Conservation (phyloP, 2,329 filamentous ascomycete species). For the Ascochyta koolunga region DNA sequence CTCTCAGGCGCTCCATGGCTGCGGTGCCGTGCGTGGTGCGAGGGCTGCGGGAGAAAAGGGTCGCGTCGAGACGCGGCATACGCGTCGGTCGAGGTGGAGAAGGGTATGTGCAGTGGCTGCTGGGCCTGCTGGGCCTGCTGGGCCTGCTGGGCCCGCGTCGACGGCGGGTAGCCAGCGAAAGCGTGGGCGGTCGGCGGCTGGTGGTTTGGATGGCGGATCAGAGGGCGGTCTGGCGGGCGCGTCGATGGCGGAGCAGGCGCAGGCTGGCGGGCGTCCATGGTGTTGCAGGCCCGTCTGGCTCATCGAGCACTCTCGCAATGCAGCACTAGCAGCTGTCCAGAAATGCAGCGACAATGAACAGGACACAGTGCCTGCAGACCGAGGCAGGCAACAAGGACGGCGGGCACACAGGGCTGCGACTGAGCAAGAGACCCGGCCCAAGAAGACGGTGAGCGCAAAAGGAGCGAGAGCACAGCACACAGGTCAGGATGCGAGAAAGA, state of each 20-base stretch:
- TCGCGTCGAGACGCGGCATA: slow-evolving; percentile 55
- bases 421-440: slow-evolving; percentile 10
- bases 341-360: neutral
- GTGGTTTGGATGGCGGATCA: slow-evolving; percentile 65
- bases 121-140: slow-evolving; percentile 35
- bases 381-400: neutral
- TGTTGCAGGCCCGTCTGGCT: slow-evolving; percentile 18
- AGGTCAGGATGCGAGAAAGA: slow-evolving; percentile 8
- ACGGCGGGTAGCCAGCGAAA: slow-evolving; percentile 44
- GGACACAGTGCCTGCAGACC: neutral
- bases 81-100: slow-evolving; percentile 50
- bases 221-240: slow-evolving; percentile 47
- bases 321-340: slow-evolving; percentile 4
- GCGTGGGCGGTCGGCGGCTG: slow-evolving; percentile 31
- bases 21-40: slow-evolving; percentile 47
- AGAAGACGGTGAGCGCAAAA: slow-evolving; percentile 25
- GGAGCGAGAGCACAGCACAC: slow-evolving; percentile 15
- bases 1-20: slow-evolving; percentile 48
- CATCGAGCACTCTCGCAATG: slow-evolving; percentile 14
- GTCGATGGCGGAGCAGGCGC: slow-evolving; percentile 48
- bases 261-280: slow-evolving; percentile 48
- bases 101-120: slow-evolving; percentile 53
- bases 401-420: neutral
- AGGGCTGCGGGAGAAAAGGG: slow-evolving; percentile 51
- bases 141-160: slow-evolving; percentile 35